Evolutionary conservation across 495 filamentous ascomycete species (phyloP).

Genomic region (Neurospora hispaniola): DNA sequence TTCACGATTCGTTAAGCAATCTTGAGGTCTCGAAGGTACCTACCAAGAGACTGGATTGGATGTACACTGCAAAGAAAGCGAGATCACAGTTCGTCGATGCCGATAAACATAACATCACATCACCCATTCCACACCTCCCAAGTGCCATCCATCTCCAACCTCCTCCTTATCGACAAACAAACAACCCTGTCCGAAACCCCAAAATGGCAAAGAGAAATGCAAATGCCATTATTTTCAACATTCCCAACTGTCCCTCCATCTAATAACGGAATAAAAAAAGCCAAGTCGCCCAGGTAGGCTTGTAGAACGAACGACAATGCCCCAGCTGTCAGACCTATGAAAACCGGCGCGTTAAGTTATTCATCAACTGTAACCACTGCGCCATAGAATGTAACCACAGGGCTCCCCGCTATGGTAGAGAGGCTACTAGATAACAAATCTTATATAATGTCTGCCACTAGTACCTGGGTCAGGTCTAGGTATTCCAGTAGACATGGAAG

Average conservation of each 20-base stretch:
- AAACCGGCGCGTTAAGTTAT: neutral
- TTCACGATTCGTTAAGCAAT: neutral
- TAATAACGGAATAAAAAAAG: neutral
- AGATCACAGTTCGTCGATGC: neutral
- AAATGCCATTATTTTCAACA: neutral
- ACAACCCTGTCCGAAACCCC: neutral
- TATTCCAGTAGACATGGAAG: neutral
- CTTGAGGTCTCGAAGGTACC: neutral
- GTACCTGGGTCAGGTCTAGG: neutral
- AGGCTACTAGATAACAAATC: neutral
- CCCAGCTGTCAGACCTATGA: neutral
- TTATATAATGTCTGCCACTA: neutral
- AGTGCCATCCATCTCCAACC: neutral
- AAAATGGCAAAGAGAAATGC: neutral
- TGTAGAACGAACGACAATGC: neutral
- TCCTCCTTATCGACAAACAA: neutral
- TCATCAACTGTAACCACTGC: neutral
- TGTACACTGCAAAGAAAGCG: neutral
- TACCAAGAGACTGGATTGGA: neutral
- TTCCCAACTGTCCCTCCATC: accelerated
- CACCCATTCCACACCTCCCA: neutral
- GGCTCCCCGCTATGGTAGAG: neutral
- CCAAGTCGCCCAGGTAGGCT: neutral
- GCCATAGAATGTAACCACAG: neutral
- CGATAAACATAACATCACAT: neutral